Evolutionary conservation across 2,329 filamentous ascomycete genomes (phyloP).

Genomic region (Fusarium austroafricanum): DNA sequence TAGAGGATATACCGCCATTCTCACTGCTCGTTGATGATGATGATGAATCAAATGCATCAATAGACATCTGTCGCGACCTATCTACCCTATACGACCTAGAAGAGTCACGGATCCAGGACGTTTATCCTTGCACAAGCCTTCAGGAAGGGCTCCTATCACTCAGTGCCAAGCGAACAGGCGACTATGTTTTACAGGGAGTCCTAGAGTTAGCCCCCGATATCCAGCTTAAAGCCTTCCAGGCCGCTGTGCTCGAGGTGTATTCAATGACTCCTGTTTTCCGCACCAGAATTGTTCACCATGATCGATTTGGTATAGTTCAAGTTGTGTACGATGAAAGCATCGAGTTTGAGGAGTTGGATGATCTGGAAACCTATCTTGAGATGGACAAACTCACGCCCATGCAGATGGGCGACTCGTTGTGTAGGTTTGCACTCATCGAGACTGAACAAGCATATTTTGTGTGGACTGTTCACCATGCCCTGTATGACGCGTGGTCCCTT

Average conservation of each 20-base stretch:
- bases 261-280: background rate
- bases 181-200: background rate
- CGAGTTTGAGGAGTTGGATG: background rate
- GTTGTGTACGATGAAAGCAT: too few relatives aligned
- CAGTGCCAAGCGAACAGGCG: background rate
- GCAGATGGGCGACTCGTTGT: too few relatives aligned
- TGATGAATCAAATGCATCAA: background rate
- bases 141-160: background rate
- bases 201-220: background rate
- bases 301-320: too few relatives aligned
- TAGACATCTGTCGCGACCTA: too few relatives aligned
- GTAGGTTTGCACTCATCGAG: background rate
- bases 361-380: too few relatives aligned
- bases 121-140: background rate
- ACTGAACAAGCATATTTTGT: too few relatives aligned
- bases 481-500: slow-evolving; percentile 47
- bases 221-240: background rate
- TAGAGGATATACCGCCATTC: background rate
- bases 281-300: background rate
- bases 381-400: too few relatives aligned
- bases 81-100: too few relatives aligned
- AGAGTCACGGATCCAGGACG: background rate
- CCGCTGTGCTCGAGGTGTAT: background rate
- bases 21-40: background rate
- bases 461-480: slow-evolving; percentile 44